These are phyloP conservation scores for Kurtzmaniella quercitrusa DNA, from an alignment of 1,139 yeast genomes.

Conservation along the genomic window DNA sequence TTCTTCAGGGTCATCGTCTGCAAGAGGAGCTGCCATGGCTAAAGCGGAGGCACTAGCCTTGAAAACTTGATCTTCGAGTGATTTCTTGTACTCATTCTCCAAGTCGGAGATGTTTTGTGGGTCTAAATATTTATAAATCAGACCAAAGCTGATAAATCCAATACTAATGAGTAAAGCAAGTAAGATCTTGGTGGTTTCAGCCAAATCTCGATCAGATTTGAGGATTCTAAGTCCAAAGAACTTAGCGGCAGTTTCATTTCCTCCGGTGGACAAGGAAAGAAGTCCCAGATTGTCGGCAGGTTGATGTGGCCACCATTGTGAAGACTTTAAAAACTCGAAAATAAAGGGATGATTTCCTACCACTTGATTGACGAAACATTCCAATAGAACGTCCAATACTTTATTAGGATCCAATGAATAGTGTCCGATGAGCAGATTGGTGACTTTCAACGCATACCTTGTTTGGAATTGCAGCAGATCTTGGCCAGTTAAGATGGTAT, in stretches of 20 bases:
- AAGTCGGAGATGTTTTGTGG: constrained; percentile 37
- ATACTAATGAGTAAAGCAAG: constrained; percentile 59
- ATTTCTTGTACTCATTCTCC: constrained; percentile 43
- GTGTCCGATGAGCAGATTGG: constrained; percentile 67
- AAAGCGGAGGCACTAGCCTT: constrained; percentile 73
- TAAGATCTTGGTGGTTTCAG: constrained; percentile 45
- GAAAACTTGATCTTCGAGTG: constrained; percentile 58
- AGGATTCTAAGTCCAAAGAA: constrained; percentile 56
- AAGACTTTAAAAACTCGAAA: constrained; percentile 42
- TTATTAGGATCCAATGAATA: constrained; percentile 75
- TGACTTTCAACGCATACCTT: constrained; percentile 43
- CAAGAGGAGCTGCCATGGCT: constrained; percentile 83
- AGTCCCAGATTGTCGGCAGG: constrained; percentile 28
- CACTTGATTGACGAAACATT: constrained; percentile 43
- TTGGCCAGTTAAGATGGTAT: constrained; percentile 35
- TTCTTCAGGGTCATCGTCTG: constrained; percentile 57
- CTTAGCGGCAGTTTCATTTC: constrained; percentile 53
- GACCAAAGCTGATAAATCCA: constrained; percentile 64
- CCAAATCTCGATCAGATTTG: constrained; percentile 28
- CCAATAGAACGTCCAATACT: constrained; percentile 59
- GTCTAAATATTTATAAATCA: constrained; percentile 51
- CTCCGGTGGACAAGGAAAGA: constrained; percentile 37
- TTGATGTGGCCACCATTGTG: constrained; percentile 64
- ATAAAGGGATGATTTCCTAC: constrained; percentile 44
- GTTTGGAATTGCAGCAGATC: constrained; percentile 38